These are phyloP conservation scores for Epichloe coenophiala DNA, from an alignment of 2,329 filamentous ascomycete species.

Conservation along the genomic window DNA sequence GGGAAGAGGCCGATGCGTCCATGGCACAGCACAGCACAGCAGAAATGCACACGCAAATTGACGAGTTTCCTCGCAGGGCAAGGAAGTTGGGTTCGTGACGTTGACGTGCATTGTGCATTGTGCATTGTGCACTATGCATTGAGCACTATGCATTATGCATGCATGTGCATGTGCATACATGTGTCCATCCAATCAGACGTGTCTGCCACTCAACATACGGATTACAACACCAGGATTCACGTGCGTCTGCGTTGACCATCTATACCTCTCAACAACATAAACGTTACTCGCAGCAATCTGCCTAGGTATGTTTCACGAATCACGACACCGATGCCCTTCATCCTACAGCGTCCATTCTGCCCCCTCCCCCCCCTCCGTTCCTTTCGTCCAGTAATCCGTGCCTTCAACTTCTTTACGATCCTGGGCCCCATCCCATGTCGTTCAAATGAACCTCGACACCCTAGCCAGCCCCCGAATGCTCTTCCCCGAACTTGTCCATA, in stretches of 20 bases:
- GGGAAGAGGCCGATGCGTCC: neutral
- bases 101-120: too few relatives aligned
- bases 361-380: neutral
- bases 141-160: too few relatives aligned
- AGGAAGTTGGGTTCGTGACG: too few relatives aligned
- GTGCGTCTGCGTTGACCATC: neutral
- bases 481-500: neutral
- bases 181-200: neutral
- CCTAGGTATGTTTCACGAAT: constrained; percentile 7
- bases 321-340: constrained; percentile 1
- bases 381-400: neutral
- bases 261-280: neutral
- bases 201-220: neutral
- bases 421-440: neutral
- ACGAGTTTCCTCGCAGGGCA: too few relatives aligned
- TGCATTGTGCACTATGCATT: too few relatives aligned
- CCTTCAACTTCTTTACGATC: neutral
- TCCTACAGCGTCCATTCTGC: neutral
- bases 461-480: neutral
- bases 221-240: neutral
- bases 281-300: constrained; percentile 9
- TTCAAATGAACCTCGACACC: neutral
- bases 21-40: neutral
- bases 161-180: too few relatives aligned
- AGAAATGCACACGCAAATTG: neutral